Evolutionary conservation across 2,329 filamentous ascomycete genomes (phyloP).

Genomic region (Talaromyces sp.): DNA sequence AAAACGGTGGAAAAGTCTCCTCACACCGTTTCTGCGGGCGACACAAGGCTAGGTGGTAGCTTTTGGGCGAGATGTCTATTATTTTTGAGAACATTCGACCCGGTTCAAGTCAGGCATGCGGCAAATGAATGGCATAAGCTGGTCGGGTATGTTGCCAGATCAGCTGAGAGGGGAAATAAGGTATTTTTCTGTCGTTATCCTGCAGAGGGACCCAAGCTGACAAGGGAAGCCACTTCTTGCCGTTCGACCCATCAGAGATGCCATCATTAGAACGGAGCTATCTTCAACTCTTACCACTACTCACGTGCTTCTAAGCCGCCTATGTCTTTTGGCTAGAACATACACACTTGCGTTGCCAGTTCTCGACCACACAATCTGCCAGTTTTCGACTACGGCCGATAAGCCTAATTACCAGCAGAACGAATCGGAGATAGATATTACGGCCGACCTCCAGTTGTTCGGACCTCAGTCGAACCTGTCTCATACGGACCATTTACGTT

Average conservation of each 20-base stretch:
- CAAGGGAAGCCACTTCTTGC: conserved; percentile 32
- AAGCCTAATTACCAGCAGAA: conserved; percentile 25
- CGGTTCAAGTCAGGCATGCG: conserved; percentile 41
- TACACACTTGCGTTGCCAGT: conserved; percentile 38
- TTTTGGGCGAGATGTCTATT: conserved; percentile 48
- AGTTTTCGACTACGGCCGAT: conserved; percentile 31
- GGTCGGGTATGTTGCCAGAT: conserved; percentile 28
- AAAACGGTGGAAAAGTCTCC: conserved; percentile 31
- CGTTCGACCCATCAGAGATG: conserved; percentile 36
- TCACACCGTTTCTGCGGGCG: conserved; percentile 30
- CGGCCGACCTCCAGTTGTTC: conserved; percentile 26
- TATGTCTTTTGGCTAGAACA: conserved; percentile 39
- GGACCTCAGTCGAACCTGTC: conserved; percentile 31
- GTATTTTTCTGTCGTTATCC: conserved; percentile 21
- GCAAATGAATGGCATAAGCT: conserved; percentile 36
- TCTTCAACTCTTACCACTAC: conserved; percentile 40
- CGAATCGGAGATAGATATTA: conserved; percentile 28
- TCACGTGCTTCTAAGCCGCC: conserved; percentile 37
- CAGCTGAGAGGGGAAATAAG: conserved; percentile 31
- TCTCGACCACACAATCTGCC: conserved; percentile 37
- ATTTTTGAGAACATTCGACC: conserved; percentile 53
- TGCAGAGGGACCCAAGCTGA: conserved; percentile 11
- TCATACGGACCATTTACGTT: conserved; percentile 53
- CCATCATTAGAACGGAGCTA: conserved; percentile 42
- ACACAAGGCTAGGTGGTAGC: conserved; percentile 39